Evolutionary conservation across 1,139 yeast genomes (phyloP).

Genomic region (Neolecta irregularis): DNA sequence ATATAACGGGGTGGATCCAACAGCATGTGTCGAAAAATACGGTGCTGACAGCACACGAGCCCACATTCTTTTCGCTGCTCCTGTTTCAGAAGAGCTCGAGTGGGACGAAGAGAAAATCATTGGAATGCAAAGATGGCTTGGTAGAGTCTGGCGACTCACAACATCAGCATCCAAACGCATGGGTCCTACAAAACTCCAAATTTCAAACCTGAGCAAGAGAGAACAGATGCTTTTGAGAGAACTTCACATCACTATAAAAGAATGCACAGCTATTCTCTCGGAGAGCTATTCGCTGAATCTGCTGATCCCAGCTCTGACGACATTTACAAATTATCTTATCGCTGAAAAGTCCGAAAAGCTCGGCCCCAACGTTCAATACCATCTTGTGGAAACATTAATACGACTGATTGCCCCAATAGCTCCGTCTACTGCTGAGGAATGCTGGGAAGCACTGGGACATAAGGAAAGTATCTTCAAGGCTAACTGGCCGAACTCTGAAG

Average conservation of each 20-base stretch:
- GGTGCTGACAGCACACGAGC: slow-evolving; percentile 96
- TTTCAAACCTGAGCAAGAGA: slow-evolving; percentile 23
- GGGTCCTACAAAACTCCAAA: neutral
- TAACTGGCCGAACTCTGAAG: slow-evolving; percentile 28
- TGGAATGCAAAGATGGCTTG: slow-evolving; percentile 79
- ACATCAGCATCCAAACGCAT: neutral
- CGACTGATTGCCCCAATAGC: slow-evolving; percentile 55
- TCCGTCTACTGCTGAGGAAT: slow-evolving; percentile 73
- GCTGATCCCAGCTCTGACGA: slow-evolving; percentile 79
- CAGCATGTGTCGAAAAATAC: slow-evolving; percentile 52
- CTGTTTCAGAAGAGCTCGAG: slow-evolving; percentile 59
- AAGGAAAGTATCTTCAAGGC: slow-evolving; percentile 12
- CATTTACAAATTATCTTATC: slow-evolving; percentile 45
- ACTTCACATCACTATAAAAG: slow-evolving; percentile 34
- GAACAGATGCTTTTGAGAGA: slow-evolving; percentile 48
- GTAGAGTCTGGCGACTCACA: slow-evolving; percentile 33
- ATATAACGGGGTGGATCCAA: slow-evolving; percentile 86
- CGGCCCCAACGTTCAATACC: slow-evolving; percentile 23
- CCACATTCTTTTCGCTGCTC: slow-evolving; percentile 86
- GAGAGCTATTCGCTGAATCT: slow-evolving; percentile 58
- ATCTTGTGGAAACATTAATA: slow-evolving; percentile 39
- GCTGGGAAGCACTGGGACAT: slow-evolving; percentile 55
- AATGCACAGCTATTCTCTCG: slow-evolving; percentile 45
- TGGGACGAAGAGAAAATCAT: slow-evolving; percentile 85
- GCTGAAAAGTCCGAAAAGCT: slow-evolving; percentile 22